phyloP scores from a whole-genome alignment of 148 eudicot genomes.

The Dianthus caryophyllus region DNA sequence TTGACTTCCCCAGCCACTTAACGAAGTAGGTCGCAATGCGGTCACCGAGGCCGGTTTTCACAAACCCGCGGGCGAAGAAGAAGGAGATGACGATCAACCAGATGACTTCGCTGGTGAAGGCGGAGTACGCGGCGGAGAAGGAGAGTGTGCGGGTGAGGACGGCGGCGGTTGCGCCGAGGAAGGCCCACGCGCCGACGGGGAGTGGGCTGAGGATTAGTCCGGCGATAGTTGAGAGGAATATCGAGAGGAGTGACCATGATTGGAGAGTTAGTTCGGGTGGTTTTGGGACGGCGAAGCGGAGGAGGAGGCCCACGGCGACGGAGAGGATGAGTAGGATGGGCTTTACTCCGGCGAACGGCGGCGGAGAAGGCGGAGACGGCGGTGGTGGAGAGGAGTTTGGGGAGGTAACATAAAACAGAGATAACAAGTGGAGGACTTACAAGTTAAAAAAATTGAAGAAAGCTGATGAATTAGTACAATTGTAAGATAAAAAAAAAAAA shows the following conservation, averaged over 20 bases:
- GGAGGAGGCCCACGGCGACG: conserved; percentile 46
- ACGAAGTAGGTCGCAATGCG: conserved; percentile 84
- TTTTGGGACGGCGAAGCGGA: conserved; percentile 59
- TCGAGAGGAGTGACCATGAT: conserved; percentile 78
- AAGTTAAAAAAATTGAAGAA: too few relatives aligned
- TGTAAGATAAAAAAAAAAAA: conserved; percentile 1
- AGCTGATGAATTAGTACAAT: conserved; percentile 12
- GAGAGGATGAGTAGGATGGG: conserved; percentile 51
- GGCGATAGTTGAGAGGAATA: conserved; percentile 75
- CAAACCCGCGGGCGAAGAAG: conserved; percentile 88
- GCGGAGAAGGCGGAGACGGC: conserved; percentile 11
- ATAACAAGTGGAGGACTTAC: too few relatives aligned
- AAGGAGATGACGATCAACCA: conserved; percentile 93
- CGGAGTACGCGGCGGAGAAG: conserved; percentile 61
- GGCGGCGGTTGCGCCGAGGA: conserved; percentile 53
- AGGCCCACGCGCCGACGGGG: conserved; percentile 93
- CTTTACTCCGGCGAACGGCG: conserved; percentile 45
- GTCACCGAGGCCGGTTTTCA: conserved; percentile 83
- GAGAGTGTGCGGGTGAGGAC: conserved; percentile 53
- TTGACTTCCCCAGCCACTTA: conserved; percentile 78
- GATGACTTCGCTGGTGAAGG: conserved; percentile 83
- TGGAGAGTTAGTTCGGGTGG: conserved; percentile 54
- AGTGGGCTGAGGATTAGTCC: conserved; percentile 71
- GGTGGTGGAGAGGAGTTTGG: neutral
- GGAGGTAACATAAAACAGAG: too few relatives aligned